Conservation (phyloP, 306 rosid genomes). For the Benincasa hispida region DNA sequence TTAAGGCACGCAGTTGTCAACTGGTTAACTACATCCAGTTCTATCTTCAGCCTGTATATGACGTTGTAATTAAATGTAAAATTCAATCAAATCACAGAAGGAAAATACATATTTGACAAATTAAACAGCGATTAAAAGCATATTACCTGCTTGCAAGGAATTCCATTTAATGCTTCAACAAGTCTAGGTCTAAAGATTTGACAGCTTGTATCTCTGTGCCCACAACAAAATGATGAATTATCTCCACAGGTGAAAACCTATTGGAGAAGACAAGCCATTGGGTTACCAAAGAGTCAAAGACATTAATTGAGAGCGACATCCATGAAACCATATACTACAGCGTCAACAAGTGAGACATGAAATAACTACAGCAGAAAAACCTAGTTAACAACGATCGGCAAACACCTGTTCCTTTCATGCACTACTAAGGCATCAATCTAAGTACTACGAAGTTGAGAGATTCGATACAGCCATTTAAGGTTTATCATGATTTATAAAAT, state of each 20-base stretch:
- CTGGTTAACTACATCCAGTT: background rate
- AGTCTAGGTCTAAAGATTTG: constrained; percentile 77
- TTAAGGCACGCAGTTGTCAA: background rate
- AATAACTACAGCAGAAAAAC: background rate
- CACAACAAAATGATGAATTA: constrained; percentile 81
- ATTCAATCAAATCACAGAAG: background rate
- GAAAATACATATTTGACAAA: background rate
- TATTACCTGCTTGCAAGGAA: constrained; percentile 80
- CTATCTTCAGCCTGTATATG: background rate
- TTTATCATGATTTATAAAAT: background rate
- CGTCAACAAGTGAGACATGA: background rate
- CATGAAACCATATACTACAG: background rate
- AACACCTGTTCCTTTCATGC: background rate
- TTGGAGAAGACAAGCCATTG: background rate
- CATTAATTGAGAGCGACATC: background rate
- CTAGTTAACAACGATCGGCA: background rate
- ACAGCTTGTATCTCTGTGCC: constrained; percentile 70
- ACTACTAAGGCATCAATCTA: background rate
- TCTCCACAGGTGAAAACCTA: constrained; percentile 93
- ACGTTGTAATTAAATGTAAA: background rate
- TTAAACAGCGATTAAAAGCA: constrained; percentile 2
- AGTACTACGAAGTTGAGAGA: background rate
- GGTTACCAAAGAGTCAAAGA: background rate
- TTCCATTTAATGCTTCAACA: constrained; percentile 64
- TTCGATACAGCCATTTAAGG: background rate